Conservation (phyloP, 2,329 filamentous ascomycete genomes). For the Ploettnerulaceae sp. region DNA sequence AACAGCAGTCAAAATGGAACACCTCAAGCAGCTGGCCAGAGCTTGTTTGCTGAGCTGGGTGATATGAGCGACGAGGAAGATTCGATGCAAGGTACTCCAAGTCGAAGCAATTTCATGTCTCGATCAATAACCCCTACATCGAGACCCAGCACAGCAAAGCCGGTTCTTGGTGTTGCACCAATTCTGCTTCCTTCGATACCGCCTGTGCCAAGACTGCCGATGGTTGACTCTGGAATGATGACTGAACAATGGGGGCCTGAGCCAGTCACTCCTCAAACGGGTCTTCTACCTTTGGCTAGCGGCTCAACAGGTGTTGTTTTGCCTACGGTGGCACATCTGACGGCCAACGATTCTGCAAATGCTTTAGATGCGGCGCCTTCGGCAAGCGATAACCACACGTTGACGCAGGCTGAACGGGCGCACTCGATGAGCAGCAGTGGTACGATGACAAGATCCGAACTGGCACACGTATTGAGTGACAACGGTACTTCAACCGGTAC, state of each 20-base stretch:
- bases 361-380: conserved; percentile 8
- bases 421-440: conserved; percentile 16
- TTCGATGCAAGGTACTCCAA: conserved; percentile 49
- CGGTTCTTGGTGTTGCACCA: conserved; percentile 18
- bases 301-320: conserved; percentile 19
- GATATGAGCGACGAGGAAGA: conserved; percentile 76
- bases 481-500: conserved; percentile 21
- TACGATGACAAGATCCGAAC: conserved; percentile 20
- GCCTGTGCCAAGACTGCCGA: conserved; percentile 44
- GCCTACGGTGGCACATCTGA: conserved; percentile 1
- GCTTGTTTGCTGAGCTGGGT: conserved; percentile 84
- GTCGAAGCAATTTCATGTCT: conserved; percentile 42
- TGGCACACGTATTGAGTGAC: conserved; percentile 14
- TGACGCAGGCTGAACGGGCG: conserved; percentile 16
- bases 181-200: conserved; percentile 47
- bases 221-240: conserved; percentile 58
- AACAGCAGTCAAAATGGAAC: conserved; percentile 46
- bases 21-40: conserved; percentile 58
- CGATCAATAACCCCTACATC: conserved; percentile 40
- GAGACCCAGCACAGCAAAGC: conserved; percentile 31
- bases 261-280: conserved; percentile 20
- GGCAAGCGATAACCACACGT: conserved; percentile 17
- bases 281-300: conserved; percentile 20
- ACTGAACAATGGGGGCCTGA: conserved; percentile 50
- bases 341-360: background rate